phyloP scores from a whole-genome alignment of 2,329 filamentous ascomycete genomes.

The Apiospora koreana region DNA sequence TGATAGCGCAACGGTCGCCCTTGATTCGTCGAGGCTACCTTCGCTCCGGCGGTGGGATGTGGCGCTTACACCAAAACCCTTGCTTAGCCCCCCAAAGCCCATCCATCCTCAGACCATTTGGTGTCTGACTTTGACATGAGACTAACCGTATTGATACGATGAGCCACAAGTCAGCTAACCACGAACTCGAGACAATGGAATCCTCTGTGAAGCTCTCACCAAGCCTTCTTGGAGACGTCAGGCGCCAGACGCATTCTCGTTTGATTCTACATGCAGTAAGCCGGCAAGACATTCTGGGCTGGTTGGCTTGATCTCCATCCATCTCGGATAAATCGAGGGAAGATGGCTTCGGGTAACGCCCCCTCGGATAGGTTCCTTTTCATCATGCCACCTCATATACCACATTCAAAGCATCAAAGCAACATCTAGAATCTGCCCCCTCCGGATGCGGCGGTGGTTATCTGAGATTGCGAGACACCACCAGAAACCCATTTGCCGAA shows the following conservation, averaged over 20 bases:
- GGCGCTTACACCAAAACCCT: neutral
- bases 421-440: neutral
- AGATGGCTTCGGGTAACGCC: neutral
- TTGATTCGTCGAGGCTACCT: neutral
- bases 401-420: neutral
- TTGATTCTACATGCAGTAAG: neutral
- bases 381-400: neutral
- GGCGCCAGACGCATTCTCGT: neutral
- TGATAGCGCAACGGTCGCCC: conserved; percentile 3
- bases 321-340: neutral
- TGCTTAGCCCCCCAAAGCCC: neutral
- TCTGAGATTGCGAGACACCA: neutral
- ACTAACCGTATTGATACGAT: neutral
- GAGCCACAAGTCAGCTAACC: neutral
- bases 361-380: neutral
- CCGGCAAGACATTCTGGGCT: neutral
- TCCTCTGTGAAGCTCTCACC: neutral
- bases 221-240: neutral
- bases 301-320: neutral
- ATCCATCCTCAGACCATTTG: neutral
- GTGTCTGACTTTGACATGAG: neutral
- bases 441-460: neutral
- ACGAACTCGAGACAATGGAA: neutral
- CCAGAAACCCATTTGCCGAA: neutral
- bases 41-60: neutral